These are phyloP conservation scores for Cutaneotrichosporon spelunceum DNA, from an alignment of 1,284 basidiomycete genomes.

Conservation along the genomic window DNA sequence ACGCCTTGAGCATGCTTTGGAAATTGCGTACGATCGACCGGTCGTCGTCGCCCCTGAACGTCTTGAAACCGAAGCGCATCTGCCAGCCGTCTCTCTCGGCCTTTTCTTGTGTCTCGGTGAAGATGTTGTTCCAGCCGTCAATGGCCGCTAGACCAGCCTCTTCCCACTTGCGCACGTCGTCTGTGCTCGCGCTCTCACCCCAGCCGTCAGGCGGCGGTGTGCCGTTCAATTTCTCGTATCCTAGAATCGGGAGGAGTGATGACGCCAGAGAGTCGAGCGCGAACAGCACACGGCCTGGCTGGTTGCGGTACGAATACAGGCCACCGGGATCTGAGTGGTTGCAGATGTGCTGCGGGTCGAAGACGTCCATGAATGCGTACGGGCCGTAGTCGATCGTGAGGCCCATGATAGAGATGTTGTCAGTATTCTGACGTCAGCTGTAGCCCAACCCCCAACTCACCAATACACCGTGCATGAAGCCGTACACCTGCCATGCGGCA, in stretches of 20 bases:
- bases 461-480: conserved; percentile 82
- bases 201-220: conserved; percentile 62
- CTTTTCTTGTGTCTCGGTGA: conserved; percentile 58
- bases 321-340: conserved; percentile 87
- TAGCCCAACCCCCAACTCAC: not conserved
- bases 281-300: conserved; percentile 59
- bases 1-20: conserved; percentile 64
- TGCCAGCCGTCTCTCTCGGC: conserved; percentile 67
- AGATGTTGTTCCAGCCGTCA: conserved; percentile 54
- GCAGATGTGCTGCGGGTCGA: conserved; percentile 79
- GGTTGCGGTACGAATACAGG: conserved; percentile 70
- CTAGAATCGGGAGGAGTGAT: conserved; percentile 74
- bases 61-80: conserved; percentile 70
- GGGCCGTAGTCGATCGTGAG: conserved; percentile 92
- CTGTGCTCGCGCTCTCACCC: conserved; percentile 62
- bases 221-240: conserved; percentile 61
- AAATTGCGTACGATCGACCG: conserved; percentile 62
- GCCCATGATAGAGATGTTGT: conserved; percentile 84
- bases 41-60: conserved; percentile 57
- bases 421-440: conserved; percentile 64
- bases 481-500: conserved; percentile 86
- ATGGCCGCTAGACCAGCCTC: conserved; percentile 58
- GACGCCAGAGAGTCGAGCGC: conserved; percentile 71
- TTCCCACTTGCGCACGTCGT: conserved; percentile 64
- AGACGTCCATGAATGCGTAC: conserved; percentile 94